These are phyloP conservation scores for Penicillium coprophilum DNA, from an alignment of 495 filamentous ascomycete species.

Conservation along the genomic window DNA sequence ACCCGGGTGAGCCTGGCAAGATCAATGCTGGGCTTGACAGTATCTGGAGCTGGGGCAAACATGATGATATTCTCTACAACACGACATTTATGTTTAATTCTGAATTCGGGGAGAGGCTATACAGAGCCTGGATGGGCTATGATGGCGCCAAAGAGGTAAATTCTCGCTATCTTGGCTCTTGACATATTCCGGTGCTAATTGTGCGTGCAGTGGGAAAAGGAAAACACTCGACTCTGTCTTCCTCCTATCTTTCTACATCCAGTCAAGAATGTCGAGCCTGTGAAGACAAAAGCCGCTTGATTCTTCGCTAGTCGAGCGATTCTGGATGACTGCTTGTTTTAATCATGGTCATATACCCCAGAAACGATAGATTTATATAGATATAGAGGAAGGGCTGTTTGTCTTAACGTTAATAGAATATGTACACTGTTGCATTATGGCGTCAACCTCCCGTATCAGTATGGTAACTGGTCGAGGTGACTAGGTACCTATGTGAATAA, in stretches of 20 bases:
- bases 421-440: too few relatives aligned
- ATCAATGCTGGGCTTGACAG: slow-evolving; percentile 19
- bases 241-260: slow-evolving; percentile 58
- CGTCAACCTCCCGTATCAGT: too few relatives aligned
- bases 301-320: not conserved
- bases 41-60: slow-evolving; percentile 22
- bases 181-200: slow-evolving; percentile 1
- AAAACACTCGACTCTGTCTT: slow-evolving; percentile 52
- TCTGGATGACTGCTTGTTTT: not conserved
- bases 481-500: too few relatives aligned
- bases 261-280: slow-evolving; percentile 44
- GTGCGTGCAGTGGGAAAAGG: slow-evolving; percentile 48
- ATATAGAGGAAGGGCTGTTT: not conserved
- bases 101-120: slow-evolving; percentile 53
- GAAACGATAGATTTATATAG: not conserved
- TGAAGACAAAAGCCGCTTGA: not conserved
- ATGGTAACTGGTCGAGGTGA: too few relatives aligned
- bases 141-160: slow-evolving; percentile 46
- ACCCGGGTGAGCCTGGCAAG: slow-evolving; percentile 42
- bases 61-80: slow-evolving; percentile 20
- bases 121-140: slow-evolving; percentile 62
- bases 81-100: slow-evolving; percentile 41
- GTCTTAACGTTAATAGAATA: too few relatives aligned
- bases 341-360: not conserved
- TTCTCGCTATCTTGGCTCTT: not conserved